Base-by-base conservation (phyloP, 805 yeast genomes). In the Kazachstania bromeliacearum region DNA sequence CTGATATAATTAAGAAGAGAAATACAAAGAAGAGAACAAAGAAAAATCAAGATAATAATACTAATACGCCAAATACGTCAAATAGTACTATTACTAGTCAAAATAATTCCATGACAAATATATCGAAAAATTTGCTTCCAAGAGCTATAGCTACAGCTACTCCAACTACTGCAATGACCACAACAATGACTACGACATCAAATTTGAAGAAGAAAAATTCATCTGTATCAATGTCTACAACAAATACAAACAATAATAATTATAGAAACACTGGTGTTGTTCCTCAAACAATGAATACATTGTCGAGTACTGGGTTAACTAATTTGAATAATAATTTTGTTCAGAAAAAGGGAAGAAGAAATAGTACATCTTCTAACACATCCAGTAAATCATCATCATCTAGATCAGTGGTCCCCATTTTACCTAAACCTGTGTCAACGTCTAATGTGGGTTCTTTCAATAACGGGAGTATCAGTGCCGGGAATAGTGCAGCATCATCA, bases 1-100 rank as follows among this genome's bases (percentile, higher is more conserved):
- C 96, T 0, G 96, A 88, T 55, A 92, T 88, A 1, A 88, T 89
- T 38, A 85, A 87, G 58, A 85, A 87, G 59, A 72, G 98, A 48
- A 59, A 55, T 36, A 51, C 62, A 10, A 56, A 57, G 41, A 95
- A 88, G 59, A 69, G 96, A 34, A 69, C 73, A 34, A 64, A 53
- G 48, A 36, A 56, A 42, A 43, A 36, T 20, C 42, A 28, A 28
- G 37, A 36, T 27, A 25, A 25, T 12, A 41, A 28, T 24, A 30
- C n/a, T 10, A 25, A 25, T 25, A 26, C 28, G 15, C 17, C 32
- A 18, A 19, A 5, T 4, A 28, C 7, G 22, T 4, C 15, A n/a
- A 35, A 31, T 13, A 37, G 33, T 6, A 40, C 28, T 18, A 38
- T 30, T 26, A 38, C 32, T 14, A 40, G 18, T 28, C 21, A 17